phyloP scores from a whole-genome alignment of 2,329 filamentous ascomycete species.

The Aspergillus hiratsukae region DNA sequence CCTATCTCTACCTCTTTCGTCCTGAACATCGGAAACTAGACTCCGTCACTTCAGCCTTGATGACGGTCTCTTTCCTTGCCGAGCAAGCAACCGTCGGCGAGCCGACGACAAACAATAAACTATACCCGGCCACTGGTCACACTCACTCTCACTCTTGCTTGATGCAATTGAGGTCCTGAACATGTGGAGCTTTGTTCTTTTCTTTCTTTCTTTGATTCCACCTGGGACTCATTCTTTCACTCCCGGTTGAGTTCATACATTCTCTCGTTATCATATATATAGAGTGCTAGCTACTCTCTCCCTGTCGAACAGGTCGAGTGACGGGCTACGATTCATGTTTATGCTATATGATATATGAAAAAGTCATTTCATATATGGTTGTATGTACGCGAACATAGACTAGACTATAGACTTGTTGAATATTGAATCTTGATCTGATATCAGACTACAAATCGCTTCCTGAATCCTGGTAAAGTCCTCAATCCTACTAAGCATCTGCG shows the following conservation, averaged over 20 bases:
- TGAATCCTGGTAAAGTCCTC: not conserved
- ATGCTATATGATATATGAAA: not conserved
- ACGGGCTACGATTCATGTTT: not conserved
- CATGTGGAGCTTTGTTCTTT: not conserved
- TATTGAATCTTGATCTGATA: not conserved
- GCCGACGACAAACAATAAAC: not conserved
- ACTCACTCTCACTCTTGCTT: not conserved
- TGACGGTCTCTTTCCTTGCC: too few species aligned
- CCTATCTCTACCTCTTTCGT: constrained; percentile 30
- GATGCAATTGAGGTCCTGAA: not conserved
- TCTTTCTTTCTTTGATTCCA: not conserved
- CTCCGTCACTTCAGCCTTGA: too few species aligned
- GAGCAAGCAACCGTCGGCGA: not conserved
- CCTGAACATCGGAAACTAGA: constrained; percentile 29
- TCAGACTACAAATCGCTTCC: not conserved
- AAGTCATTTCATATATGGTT: not conserved
- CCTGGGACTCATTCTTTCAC: not conserved
- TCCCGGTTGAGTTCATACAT: not conserved
- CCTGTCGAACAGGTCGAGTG: not conserved
- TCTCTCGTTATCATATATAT: constrained; percentile 2
- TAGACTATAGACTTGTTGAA: not conserved
- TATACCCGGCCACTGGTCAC: not conserved
- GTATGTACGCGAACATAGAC: not conserved
- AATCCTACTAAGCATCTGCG: not conserved
- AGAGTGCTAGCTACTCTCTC: not conserved